These are phyloP conservation scores for Rauvolfia tetraphylla DNA, from an alignment of 257 asterid species.

Conservation along the genomic window DNA sequence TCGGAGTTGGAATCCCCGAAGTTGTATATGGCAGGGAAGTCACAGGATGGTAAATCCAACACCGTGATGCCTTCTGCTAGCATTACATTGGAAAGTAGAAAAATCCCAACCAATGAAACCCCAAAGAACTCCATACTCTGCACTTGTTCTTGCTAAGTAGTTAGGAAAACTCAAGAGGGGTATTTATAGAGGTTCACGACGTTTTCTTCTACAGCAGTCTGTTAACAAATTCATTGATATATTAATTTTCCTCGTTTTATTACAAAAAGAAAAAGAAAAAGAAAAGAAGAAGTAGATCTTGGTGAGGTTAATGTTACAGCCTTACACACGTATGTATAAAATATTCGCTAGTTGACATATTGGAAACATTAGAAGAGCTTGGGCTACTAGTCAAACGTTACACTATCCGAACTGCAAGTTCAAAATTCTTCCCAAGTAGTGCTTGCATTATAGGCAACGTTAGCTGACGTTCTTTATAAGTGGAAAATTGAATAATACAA, in stretches of 20 bases:
- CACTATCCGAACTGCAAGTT: neutral
- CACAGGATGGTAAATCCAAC: slow-evolving; percentile 23
- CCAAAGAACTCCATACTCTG: neutral
- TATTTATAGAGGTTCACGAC: neutral
- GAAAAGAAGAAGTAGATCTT: no score
- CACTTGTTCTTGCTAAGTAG: neutral
- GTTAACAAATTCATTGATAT: neutral
- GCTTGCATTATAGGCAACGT: neutral
- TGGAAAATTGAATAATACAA: neutral
- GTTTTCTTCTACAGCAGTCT: neutral
- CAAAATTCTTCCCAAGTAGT: no score
- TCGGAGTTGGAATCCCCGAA: slow-evolving; percentile 77
- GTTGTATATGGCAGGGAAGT: slow-evolving; percentile 50
- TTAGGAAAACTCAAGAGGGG: no score
- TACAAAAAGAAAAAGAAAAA: no score
- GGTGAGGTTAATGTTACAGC: no score
- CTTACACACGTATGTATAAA: no score
- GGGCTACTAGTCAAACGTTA: neutral
- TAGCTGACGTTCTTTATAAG: neutral
- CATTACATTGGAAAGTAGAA: neutral
- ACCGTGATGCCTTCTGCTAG: neutral
- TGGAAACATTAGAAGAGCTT: no score
- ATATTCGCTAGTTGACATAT: no score
- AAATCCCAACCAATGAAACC: neutral
- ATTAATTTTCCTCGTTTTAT: no score